These are phyloP conservation scores for Trypanosoma caninum DNA, from an alignment of 208 protist genomes.

Conservation along the genomic window DNA sequence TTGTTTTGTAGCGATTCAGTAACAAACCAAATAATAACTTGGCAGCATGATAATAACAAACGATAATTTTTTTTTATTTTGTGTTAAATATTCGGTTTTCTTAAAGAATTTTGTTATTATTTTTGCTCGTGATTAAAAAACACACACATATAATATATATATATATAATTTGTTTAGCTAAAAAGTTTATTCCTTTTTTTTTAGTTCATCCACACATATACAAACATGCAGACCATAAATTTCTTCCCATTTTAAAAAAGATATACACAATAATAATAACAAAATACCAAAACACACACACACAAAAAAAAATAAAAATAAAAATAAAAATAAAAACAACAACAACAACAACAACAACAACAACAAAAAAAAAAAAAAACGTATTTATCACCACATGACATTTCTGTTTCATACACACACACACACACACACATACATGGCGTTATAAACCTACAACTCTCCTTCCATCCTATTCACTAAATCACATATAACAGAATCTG, in stretches of 20 bases:
- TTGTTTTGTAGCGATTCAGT: no score
- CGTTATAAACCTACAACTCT: background rate
- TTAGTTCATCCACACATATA: slow-evolving; percentile 1
- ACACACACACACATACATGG: background rate
- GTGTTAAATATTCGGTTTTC: no score
- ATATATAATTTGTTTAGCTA: background rate
- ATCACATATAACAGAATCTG: no score
- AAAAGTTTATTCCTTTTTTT: background rate
- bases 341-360: background rate
- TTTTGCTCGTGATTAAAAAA: no score
- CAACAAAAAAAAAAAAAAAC: slow-evolving; percentile 22
- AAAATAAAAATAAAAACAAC: slow-evolving; percentile 7
- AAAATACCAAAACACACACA: background rate
- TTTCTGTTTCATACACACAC: background rate
- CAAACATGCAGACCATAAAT: no score
- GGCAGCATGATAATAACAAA: background rate
- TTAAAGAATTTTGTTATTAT: no score
- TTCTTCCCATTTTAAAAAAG: no score
- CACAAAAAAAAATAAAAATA: background rate
- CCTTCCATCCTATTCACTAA: no score
- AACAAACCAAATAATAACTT: no score
- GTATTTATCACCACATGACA: no score
- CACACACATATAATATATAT: no score
- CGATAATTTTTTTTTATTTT: slow-evolving; percentile 7
- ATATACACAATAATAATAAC: no score